phyloP scores from a whole-genome alignment of 2,329 filamentous ascomycete genomes.

The Xylariaceae sp. region DNA sequence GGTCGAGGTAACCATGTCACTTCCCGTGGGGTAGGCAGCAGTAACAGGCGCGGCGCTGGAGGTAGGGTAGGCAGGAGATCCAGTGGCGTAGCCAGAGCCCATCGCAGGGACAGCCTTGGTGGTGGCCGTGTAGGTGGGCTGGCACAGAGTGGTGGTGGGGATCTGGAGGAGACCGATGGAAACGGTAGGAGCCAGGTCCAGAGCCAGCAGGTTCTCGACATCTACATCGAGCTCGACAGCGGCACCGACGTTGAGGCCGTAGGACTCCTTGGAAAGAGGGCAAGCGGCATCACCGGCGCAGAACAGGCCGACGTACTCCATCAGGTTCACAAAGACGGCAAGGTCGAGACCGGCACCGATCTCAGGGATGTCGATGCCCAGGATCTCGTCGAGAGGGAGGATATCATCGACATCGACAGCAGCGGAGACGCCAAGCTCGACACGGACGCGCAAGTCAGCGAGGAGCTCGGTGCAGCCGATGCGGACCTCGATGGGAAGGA shows the following conservation, averaged over 20 bases:
- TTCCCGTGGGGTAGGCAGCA: constrained; percentile 3
- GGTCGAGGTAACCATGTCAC: constrained; percentile 17
- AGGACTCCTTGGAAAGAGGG: constrained; percentile 32
- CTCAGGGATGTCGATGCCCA: constrained; percentile 21
- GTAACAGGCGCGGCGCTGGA: constrained; percentile 1
- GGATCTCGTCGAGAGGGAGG: constrained; percentile 18
- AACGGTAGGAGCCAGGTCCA: constrained; percentile 36
- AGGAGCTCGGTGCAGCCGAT: constrained; percentile 41
- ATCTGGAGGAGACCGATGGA: constrained; percentile 35
- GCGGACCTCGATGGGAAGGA: constrained; percentile 41
- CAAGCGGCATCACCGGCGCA: constrained; percentile 30
- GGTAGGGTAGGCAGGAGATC: constrained; percentile 2
- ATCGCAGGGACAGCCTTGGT: background rate
- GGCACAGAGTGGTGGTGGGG: constrained; percentile 33
- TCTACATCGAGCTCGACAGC: constrained; percentile 29
- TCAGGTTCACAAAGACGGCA: constrained; percentile 46
- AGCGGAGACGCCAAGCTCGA: constrained; percentile 38
- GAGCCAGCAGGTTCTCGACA: constrained; percentile 31
- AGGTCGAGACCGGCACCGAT: constrained; percentile 39
- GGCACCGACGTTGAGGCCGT: constrained; percentile 36
- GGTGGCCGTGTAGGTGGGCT: background rate
- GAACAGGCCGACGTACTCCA: constrained; percentile 46
- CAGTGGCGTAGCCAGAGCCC: background rate
- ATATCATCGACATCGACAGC: constrained; percentile 26
- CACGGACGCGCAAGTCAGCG: constrained; percentile 46